phyloP scores from a whole-genome alignment of 164 flowering plant genomes.

The Paratinospora sagittata region DNA sequence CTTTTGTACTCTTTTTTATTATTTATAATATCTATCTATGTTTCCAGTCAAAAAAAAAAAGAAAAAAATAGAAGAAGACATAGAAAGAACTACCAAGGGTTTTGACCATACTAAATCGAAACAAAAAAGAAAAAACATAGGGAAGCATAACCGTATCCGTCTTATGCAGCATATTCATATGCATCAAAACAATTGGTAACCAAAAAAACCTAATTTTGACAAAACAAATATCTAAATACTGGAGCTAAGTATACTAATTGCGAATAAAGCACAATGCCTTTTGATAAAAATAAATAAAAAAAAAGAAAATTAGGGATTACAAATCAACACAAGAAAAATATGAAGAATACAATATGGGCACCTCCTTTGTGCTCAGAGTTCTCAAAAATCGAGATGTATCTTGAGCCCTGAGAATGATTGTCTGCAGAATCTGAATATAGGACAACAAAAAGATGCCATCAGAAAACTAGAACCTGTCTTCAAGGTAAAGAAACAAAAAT shows the following conservation, averaged over 20 bases:
- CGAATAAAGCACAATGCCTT: background rate
- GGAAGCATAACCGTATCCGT: too few relatives aligned
- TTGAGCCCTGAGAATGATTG: constrained; percentile 57
- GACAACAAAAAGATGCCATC: constrained; percentile 7
- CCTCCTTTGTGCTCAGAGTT: constrained; percentile 96
- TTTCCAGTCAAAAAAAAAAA: too few relatives aligned
- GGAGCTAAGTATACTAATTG: background rate
- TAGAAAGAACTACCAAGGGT: too few relatives aligned
- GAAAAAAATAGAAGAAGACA: too few relatives aligned
- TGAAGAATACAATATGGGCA: constrained; percentile 12
- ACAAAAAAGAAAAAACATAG: too few relatives aligned
- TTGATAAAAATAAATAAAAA: background rate
- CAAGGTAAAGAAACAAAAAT: background rate
- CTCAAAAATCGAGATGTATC: constrained; percentile 48
- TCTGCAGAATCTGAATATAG: constrained; percentile 71
- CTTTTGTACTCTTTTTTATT: too few relatives aligned
- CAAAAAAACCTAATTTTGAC: too few relatives aligned
- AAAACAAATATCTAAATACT: too few relatives aligned
- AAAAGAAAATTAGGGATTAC: background rate
- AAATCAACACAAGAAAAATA: background rate
- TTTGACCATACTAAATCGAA: too few relatives aligned
- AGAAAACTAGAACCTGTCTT: background rate
- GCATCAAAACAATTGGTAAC: too few relatives aligned
- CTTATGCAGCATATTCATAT: too few relatives aligned
- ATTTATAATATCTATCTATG: too few relatives aligned